Evolutionary conservation across 1,284 basidiomycete genomes (phyloP).

Genomic region (Leccinum fallax): DNA sequence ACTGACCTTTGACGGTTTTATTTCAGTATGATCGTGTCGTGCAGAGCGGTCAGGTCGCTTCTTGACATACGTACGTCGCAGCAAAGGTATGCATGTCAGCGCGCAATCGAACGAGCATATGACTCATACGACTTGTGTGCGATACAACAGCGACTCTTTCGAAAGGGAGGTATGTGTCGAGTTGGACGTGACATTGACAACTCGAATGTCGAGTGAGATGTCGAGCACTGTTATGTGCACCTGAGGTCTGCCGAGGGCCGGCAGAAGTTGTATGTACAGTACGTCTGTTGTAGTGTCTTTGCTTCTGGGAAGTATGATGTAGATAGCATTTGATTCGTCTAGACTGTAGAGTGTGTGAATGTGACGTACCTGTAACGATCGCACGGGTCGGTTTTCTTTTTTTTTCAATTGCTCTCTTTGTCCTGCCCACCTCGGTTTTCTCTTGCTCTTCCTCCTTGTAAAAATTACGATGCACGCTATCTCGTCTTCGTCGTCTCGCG

Average conservation of each 20-base stretch:
- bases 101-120: neutral
- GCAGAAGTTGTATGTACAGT: neutral
- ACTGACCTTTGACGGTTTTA: neutral
- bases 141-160: neutral
- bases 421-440: neutral
- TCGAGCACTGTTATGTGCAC: neutral
- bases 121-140: neutral
- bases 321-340: too few relatives aligned
- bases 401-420: neutral
- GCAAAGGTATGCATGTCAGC: neutral
- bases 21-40: neutral
- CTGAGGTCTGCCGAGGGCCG: neutral
- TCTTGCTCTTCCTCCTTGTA: neutral
- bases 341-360: neutral
- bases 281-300: too few relatives aligned
- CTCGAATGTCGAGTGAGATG: neutral
- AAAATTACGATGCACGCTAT: slow-evolving; percentile 27
- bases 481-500: slow-evolving; percentile 45
- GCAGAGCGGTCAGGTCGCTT: neutral
- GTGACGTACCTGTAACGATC: neutral
- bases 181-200: neutral
- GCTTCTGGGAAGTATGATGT: too few relatives aligned
- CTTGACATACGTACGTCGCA: neutral
- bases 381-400: slow-evolving; percentile 18
- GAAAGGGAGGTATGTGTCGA: neutral